Evolutionary conservation across 2,329 filamentous ascomycete species (phyloP).

Genomic region (Verticillium dahliae): DNA sequence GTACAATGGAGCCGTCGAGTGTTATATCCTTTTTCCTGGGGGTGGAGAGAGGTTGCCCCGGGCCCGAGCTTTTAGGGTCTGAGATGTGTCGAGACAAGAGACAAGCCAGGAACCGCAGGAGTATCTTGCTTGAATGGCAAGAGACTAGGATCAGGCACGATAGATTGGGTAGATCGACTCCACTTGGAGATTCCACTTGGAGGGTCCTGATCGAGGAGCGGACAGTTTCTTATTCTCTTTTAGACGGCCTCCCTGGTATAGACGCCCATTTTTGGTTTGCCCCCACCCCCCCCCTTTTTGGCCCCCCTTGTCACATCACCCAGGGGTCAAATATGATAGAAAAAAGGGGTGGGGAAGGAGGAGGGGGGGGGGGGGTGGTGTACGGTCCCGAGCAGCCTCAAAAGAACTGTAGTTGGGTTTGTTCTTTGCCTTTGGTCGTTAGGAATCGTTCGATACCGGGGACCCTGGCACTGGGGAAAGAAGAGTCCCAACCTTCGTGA

Average conservation of each 20-base stretch:
- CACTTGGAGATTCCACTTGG: constrained; percentile 6
- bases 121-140: neutral
- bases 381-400: neutral
- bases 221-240: constrained; percentile 11
- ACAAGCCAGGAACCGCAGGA: neutral
- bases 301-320: neutral
- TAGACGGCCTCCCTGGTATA: neutral
- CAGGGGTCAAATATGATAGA: neutral
- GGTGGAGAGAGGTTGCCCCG: neutral
- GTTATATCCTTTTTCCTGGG: constrained; percentile 10
- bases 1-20: constrained; percentile 10
- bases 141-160: constrained; percentile 5
- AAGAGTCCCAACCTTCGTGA: neutral
- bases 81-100: neutral
- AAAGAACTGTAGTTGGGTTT: neutral
- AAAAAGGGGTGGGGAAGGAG: neutral
- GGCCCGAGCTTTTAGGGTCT: neutral
- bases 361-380: no score
- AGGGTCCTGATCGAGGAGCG: constrained; percentile 8
- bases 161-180: constrained; percentile 9
- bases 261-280: neutral
- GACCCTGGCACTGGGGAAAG: neutral
- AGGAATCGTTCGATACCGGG: neutral
- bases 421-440: neutral
- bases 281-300: neutral